Evolutionary conservation across 768 basidiomycete species (phyloP), one percentile per base, ranked within the genome.

Genomic region (Rhodotorula babjevae): DNA sequence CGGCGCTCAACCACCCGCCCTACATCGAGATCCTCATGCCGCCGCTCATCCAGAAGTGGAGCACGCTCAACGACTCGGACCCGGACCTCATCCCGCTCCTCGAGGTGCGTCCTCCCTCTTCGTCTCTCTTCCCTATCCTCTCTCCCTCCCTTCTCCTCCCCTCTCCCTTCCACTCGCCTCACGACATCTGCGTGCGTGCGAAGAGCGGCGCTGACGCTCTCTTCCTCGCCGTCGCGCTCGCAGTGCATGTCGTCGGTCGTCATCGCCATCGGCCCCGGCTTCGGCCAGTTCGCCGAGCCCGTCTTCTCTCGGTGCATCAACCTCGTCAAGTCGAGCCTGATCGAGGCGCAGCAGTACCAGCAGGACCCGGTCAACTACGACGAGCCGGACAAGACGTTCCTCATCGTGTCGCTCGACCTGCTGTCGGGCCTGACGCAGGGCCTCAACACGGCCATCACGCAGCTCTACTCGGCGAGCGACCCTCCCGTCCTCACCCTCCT

Each of bases 1-100:
- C 88, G 52, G 90, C 92, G 11, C 82, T 99, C 73, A 88, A 90
- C 79, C 91, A 93, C 79, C 86, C 91, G 15, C 83, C 86, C 16
- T 93, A 90, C 79, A 90, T 98, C 64, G 92, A 96, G 55, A 93
- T 97, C 73, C 83, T 99, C 75, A 95, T 99, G 93, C 95, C 95
- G 6, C 92, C 95, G 50, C 83, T 99, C 68, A 90, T 91, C 63
- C 86, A 85, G 68, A 87, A 90, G 76, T 99, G 96, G 96, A 82
- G 87, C n/a, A 89, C 89, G 79, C 82, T 98, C 67, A 87, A 88
- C 80, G 93, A 97, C 79, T 88, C 92, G 65, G 94, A 98, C 68
- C 89, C 90, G 14, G 93, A 96, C 80, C 80, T 99, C 53, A 93
- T 97, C 61, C 96, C 96, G 0, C 84, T 99, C 58, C 86, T 99